phyloP scores from a whole-genome alignment of 306 rosid species.

The Calophaca sinica region DNA sequence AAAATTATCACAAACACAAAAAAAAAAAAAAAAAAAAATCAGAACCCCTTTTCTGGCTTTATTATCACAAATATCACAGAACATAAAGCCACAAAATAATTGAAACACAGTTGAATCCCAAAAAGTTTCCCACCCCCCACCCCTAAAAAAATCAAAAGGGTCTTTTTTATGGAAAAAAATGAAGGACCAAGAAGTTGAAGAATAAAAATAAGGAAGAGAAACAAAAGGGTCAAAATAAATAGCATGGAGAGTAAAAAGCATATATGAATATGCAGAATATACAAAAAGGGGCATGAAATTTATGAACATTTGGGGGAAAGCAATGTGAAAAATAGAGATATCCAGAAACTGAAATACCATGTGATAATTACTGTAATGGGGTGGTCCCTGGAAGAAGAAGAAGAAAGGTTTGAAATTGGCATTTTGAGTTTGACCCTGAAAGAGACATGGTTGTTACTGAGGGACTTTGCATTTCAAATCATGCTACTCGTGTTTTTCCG shows the following conservation, averaged over 20 bases:
- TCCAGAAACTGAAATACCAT: background rate
- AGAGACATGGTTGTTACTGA: background rate
- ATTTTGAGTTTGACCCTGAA: background rate
- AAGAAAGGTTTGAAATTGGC: background rate
- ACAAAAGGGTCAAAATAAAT: conserved; percentile 29
- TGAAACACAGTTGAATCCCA: conserved; percentile 35
- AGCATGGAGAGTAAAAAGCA: background rate
- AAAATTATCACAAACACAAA: conserved; percentile 38
- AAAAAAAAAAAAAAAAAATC: conserved; percentile 45
- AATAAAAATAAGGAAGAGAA: conserved; percentile 8
- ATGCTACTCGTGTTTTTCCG: background rate
- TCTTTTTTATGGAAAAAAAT: background rate
- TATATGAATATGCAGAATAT: background rate
- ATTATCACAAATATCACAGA: conserved; percentile 33
- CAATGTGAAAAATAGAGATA: conserved; percentile 1
- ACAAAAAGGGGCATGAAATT: background rate
- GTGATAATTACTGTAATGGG: background rate
- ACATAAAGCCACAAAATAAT: background rate
- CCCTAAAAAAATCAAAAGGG: conserved; percentile 25
- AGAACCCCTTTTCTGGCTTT: conserved; percentile 31
- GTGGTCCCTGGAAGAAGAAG: conserved; percentile 4
- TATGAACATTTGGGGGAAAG: no score
- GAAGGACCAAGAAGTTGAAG: background rate
- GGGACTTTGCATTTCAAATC: background rate
- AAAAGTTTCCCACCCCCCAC: background rate